Evolutionary conservation across 257 asterid species (phyloP), one percentile per base, ranked within the genome.

Genomic region (Solanum ahanhuiri): DNA sequence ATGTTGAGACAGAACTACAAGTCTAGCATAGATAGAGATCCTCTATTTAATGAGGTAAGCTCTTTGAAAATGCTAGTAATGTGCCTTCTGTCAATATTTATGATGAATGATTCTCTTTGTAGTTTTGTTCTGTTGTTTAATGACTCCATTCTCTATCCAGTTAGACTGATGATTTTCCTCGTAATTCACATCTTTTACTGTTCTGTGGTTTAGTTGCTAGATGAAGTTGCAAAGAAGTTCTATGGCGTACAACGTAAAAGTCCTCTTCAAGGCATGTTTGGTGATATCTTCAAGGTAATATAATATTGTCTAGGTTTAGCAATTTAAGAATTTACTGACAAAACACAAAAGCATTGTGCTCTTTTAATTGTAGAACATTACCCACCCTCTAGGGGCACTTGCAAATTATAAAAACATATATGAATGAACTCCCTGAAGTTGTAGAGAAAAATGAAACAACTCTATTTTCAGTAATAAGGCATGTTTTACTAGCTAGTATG

Each of bases 261-360:
- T 88, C 73, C 97, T 84, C 87, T 96, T 96, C 97, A 95, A 28
- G 99, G 99, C 90, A 93, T 95, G 96, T 92, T 96, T 86, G 99
- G 99, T 88, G 99, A 96, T 79, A 57, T 96, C 15, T 96, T 96
- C 69, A 95, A 96, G 98, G 99, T 79, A 79, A 45, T 93, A 90
- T 87, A 41, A 45, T 71, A 22, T 76, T 30, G 58, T 81, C 37
- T 23, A 31, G 22, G 66, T 45, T 63, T 64, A 20, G 58, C 15
- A 23, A 48, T 35, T 63, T 22, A 5, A 66, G 58, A 71, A 79
- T 60, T 34, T 18, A 35, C 51, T 67, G 77, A 73, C 34, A 64
- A 39, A 39, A 39, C 45, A 39, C 45, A 39, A 72, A 34, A 8
- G 37, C 39, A 31, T 28, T 12, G 28, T 71, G 58, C 33, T 86